A percentile compares a stretch with the other conserved stretches of the same genome.
Evolutionary conservation across 2,329 filamentous ascomycete genomes (phyloP).

Genomic region (Microdochium trichocladiopsis): DNA sequence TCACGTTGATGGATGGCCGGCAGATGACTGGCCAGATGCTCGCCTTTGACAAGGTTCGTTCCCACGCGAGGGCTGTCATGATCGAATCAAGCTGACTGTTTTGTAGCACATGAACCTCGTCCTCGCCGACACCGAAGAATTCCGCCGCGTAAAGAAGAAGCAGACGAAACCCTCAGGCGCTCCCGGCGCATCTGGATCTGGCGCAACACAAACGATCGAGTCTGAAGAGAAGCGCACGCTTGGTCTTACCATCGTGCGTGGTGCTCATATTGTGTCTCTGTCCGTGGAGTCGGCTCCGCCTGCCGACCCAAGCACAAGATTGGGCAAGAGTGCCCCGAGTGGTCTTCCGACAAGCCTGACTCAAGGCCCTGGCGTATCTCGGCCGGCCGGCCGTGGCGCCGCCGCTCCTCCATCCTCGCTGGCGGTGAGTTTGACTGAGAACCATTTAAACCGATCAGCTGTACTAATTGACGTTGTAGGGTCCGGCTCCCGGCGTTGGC

Average conservation of each 20-base stretch:
- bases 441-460: neutral
- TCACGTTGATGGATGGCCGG: constrained; percentile 88
- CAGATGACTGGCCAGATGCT: constrained; percentile 98
- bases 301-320: constrained; percentile 81
- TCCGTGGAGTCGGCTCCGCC: constrained; percentile 95
- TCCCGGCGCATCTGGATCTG: constrained; percentile 52
- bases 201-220: constrained; percentile 63
- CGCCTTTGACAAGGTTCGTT: constrained; percentile 85
- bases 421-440: constrained; percentile 45
- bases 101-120: constrained; percentile 96
- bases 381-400: constrained; percentile 80
- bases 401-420: constrained; percentile 62
- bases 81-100: constrained; percentile 4
- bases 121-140: constrained; percentile 96
- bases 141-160: constrained; percentile 84
- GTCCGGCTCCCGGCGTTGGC: constrained; percentile 83
- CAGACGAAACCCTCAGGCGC: constrained; percentile 60
- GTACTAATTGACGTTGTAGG: constrained; percentile 29
- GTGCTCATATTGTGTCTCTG: constrained; percentile 88
- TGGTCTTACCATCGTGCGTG: constrained; percentile 88
- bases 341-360: constrained; percentile 65
- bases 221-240: constrained; percentile 97
- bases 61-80: too few species aligned
- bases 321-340: constrained; percentile 69
- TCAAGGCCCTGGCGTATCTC: constrained; percentile 81